Base-by-base conservation (phyloP, 2,329 filamentous ascomycete species). In the Neocatenulostroma microsporum region DNA sequence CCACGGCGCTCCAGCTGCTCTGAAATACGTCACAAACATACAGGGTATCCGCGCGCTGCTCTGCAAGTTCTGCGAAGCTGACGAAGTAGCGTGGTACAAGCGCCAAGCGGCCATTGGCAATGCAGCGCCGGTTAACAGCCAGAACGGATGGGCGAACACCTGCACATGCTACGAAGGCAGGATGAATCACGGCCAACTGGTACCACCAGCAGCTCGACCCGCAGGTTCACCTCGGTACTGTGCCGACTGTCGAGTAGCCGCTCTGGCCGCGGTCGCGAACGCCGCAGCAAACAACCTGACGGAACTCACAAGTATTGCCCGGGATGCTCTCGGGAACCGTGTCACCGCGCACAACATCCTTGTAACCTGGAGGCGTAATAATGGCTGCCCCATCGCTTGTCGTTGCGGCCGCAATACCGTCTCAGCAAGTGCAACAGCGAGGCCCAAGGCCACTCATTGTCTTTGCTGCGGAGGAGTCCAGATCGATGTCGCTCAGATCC, bases 1-100 rank as follows among this genome's bases (percentile, higher is more conserved):
- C 21, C 8, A 24, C 21, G 21, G n/a, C 21, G n/a, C n/a, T n/a
- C 21, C 21, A n/a, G 21, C 21, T 24, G 27, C 7, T 5, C 14
- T 11, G n/a, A 32, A 30, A 18, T 23, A 37, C 25, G 3, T 21
- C 25, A 13, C 6, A 6, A 11, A 17, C 17, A 21, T 34, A 33
- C 4, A 19, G 29, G 19, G 40, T 35, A 17, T 39, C 34, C 17
- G 20, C 24, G 32, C 27, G 25, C 35, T 42, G 35, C 19, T 45
- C 2, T 37, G 34, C 26, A 30, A 24, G 27, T 23, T n/a, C 14
- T 34, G 31, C 31, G 20, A 21, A 6, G 18, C 19, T 19, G 31
- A 34, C 7, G 31, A 34, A 17, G 7, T 23, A 10, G 31, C 21
- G 20, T 3, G 2, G 7, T 24, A 34, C 21, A 30, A 30, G 25